phyloP scores from a whole-genome alignment of 1,284 basidiomycete genomes.

The Puccinia triticina region DNA sequence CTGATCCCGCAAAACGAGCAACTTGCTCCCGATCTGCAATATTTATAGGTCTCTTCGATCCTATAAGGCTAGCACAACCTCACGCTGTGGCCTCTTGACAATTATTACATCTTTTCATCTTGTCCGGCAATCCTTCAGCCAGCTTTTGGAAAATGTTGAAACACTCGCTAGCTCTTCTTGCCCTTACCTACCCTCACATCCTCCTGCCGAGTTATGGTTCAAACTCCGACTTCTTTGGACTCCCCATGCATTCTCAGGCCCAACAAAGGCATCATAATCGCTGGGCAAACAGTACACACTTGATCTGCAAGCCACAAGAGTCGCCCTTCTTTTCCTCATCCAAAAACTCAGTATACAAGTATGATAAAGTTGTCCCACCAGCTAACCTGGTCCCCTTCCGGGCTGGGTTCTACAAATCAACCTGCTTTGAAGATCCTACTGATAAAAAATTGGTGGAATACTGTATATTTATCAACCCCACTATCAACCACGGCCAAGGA shows the following conservation, averaged over 20 bases:
- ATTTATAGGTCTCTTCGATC: not conserved
- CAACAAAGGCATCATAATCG: not conserved
- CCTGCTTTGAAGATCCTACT: not conserved
- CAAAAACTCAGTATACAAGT: slow-evolving; percentile 2
- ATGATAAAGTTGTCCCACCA: slow-evolving; percentile 16
- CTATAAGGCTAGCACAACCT: not conserved
- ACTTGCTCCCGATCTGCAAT: not conserved
- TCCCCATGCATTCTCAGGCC: not conserved
- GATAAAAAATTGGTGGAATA: not conserved
- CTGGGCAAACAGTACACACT: slow-evolving; percentile 4
- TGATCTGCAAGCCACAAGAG: slow-evolving; percentile 11
- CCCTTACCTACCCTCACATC: not conserved
- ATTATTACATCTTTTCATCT: too few relatives aligned
- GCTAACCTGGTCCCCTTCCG: not conserved
- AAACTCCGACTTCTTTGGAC: not conserved
- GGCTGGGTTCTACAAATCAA: slow-evolving; percentile 30
- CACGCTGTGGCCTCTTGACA: not conserved
- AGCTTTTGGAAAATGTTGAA: not conserved
- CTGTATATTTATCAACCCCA: slow-evolving; percentile 39
- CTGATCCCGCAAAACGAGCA: not conserved
- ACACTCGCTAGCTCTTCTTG: not conserved
- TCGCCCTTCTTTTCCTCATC: slow-evolving; percentile 2
- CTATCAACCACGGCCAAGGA: slow-evolving; percentile 40
- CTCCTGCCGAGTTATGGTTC: slow-evolving; percentile 10
- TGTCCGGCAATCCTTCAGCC: not conserved